Evolutionary conservation across 306 rosid species (phyloP), one percentile per base, ranked within the genome.

Genomic region (Prunus padus): DNA sequence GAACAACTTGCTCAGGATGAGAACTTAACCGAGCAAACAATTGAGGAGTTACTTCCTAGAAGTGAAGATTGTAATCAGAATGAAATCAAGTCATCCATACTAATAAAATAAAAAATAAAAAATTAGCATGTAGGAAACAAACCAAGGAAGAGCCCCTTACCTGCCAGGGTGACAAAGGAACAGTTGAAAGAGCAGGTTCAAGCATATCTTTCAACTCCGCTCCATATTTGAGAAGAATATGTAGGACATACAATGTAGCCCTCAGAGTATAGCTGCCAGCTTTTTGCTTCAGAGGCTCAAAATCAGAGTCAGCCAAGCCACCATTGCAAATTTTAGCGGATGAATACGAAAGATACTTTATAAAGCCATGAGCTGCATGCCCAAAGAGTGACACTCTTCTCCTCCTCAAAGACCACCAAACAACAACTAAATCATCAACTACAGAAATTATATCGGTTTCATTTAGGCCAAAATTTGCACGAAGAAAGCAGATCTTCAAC

Each of bases 91-190:
- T 62, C 18, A 28, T 80, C 54, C 67, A 52, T 26, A n/a, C 20
- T 13, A 18, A 37, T 1, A 33, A 33, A 30, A 3, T 30, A 3
- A 30, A 3, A 33, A 6, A 37, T 6, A 37, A 37, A 37, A 75
- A 80, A 73, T 60, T 67, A 71, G 46, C 70, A 71, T 14, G 50
- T 44, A 28, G 75, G 66, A 57, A 56, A 59, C 75, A 72, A 67
- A 65, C 54, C 26, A 72, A 72, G 70, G 71, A 82, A 80, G n/a
- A 73, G 70, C 69, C 61, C 64, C 79, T 80, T 70, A 93, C 98
- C 98, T 93, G 97, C 98, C 97, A 93, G 63, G 98, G 97, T 85
- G 88, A 84, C 87, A 93, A 81, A 78, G 98, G 94, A 85, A 91
- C 92, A 26, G 72, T 75, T 14, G 68, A 82, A 82, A 93, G 91